Evolutionary conservation across 2,329 filamentous ascomycete genomes (phyloP), one percentile per base, ranked within the genome.

Genomic region (Ramichloridium luteum): DNA sequence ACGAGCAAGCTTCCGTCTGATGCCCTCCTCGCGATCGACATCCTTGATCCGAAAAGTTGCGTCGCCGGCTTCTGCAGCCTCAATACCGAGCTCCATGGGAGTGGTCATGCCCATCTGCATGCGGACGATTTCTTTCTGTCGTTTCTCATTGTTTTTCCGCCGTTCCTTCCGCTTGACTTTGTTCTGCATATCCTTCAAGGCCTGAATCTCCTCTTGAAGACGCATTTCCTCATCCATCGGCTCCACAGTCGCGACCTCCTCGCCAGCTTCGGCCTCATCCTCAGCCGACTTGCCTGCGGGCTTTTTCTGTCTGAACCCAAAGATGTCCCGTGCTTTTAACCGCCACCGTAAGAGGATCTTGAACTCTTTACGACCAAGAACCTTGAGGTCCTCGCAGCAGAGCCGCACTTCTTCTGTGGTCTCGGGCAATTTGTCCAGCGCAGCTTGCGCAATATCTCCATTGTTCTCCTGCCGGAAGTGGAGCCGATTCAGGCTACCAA

Each of bases 31-130:
- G 54, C 82, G 80, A 52, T 94, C 83, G 27, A 92, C 70, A 6
- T 74, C 64, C 56, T 85, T 93, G 28, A 96, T 68, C 3, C 74
- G 74, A 54, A 98, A 98, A 65, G 93, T 90, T 16, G 81, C 67
- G 27, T 84, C 51, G 12, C 45, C 43, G 10, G 83, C 86, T 30
- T 72, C 57, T 90, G 84, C 53, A 35, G 51, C 50, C 25, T 54
- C 90, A 61, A 93, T 72, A 49, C 90, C 90, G 41, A 98, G 93
- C 43, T 98, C 90, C 67, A 84, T 90, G 5, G 90, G 90, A 1
- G 85, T 81, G 2, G 78, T 79, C 90, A 98, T 98, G 61, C 94
- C 79, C 64, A 98, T 75, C 58, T 98, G 90, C 79, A 98, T 80
- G 18, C 90, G 77, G n/a, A 93, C 69, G 38, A 96, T 84, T 43